A percentile compares a stretch with the other conserved stretches of the same genome.
Evolutionary conservation across 1,284 basidiomycete species (phyloP).

Genomic region (Cutaneotrichosporon mucoides): DNA sequence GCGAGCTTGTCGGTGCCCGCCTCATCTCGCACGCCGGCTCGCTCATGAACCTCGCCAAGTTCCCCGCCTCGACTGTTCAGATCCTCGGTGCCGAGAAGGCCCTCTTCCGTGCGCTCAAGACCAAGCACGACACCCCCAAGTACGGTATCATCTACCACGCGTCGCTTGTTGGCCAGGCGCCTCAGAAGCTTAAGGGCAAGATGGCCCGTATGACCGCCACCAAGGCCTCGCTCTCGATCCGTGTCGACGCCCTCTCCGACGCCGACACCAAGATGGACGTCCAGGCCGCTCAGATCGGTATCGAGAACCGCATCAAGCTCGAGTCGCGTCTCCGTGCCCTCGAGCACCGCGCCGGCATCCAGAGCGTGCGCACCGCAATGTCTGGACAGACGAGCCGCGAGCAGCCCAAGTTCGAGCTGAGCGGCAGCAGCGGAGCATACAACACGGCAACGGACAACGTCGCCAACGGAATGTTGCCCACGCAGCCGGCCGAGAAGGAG

Average conservation of each 20-base stretch:
- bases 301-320: constrained; percentile 90
- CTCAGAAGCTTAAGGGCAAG: constrained; percentile 98
- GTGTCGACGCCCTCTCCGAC: constrained; percentile 93
- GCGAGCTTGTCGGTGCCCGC: constrained; percentile 92
- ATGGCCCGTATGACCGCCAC: constrained; percentile 99
- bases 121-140: constrained; percentile 98
- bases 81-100: constrained; percentile 99
- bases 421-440: constrained; percentile 63
- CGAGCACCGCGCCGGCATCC: constrained; percentile 73
- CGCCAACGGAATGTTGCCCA: constrained; percentile 57
- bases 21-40: constrained; percentile 96
- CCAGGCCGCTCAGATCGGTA: constrained; percentile 75
- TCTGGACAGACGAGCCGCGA: constrained; percentile 58
- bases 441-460: constrained; percentile 75
- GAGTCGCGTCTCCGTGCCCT: constrained; percentile 88
- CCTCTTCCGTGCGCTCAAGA: constrained; percentile 95
- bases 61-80: constrained; percentile 96
- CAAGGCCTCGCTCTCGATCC: constrained; percentile 92
- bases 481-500: constrained; percentile 66
- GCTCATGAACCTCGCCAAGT: constrained; percentile 88
- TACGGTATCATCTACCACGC: constrained; percentile 97
- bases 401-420: constrained; percentile 69
- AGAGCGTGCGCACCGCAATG: constrained; percentile 60
- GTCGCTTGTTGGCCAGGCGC: constrained; percentile 92
- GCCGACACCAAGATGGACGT: constrained; percentile 82